Evolutionary conservation across 2,329 filamentous ascomycete genomes (phyloP).

Genomic region (Trichoderma sp.): DNA sequence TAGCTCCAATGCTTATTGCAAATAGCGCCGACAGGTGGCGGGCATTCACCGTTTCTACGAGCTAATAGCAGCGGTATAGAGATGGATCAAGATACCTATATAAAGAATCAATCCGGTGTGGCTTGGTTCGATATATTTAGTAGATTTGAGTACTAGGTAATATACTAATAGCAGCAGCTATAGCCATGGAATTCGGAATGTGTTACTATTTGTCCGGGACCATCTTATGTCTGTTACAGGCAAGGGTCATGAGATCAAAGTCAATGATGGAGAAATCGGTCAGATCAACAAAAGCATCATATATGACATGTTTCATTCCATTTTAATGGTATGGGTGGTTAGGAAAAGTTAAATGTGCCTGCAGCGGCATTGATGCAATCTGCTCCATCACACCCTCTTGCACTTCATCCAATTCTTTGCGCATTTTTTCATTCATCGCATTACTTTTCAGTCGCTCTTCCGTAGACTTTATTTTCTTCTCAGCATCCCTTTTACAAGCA

Average conservation of each 20-base stretch:
- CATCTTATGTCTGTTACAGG: not conserved
- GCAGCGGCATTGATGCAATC: not conserved
- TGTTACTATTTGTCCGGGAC: not conserved
- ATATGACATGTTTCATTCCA: not conserved
- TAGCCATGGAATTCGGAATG: not conserved
- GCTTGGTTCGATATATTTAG: not conserved
- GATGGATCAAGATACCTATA: not conserved
- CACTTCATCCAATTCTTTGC: not conserved
- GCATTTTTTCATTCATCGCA: not conserved
- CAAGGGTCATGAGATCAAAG: not conserved
- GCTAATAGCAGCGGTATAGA: not conserved
- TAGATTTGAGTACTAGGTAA: not conserved
- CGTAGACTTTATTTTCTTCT: not conserved
- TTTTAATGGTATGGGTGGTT: not conserved
- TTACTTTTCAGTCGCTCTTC: not conserved
- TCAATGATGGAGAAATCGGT: not conserved
- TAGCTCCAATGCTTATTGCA: not conserved
- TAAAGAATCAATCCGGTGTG: not conserved
- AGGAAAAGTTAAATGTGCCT: not conserved
- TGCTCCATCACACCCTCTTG: not conserved
- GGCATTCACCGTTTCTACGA: not conserved
- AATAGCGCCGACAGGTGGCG: not conserved
- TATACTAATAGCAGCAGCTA: not conserved
- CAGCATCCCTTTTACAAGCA: not conserved
- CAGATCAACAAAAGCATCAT: not conserved